Percentiles rank a stretch among this genome's conserved stretches.
Conservation (phyloP, 2,329 filamentous ascomycete species). For the Curvularia spicifera region DNA sequence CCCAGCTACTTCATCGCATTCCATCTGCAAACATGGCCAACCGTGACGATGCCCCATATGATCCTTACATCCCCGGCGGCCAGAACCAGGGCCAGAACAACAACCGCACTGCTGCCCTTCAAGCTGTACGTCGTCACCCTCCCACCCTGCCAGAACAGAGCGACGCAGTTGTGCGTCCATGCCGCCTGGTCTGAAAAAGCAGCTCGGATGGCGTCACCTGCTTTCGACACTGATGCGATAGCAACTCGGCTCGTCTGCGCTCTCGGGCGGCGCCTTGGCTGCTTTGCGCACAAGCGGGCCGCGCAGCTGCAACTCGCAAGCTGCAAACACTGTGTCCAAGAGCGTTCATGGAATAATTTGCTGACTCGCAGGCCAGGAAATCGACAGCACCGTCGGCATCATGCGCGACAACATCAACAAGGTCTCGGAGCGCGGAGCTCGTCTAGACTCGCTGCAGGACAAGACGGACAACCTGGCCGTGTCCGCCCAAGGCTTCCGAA, state of each 20-base stretch:
- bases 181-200: conserved; percentile 7
- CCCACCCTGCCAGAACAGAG: conserved; percentile 6
- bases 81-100: too few relatives aligned
- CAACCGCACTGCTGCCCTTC: conserved; percentile 71
- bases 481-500: conserved; percentile 93
- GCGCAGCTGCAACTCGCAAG: not conserved
- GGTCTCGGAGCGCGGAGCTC: conserved; percentile 89
- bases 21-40: conserved; percentile 51
- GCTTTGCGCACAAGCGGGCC: conserved; percentile 1
- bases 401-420: conserved; percentile 99
- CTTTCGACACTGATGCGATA: conserved; percentile 16
- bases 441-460: conserved; percentile 85
- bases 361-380: conserved; percentile 70
- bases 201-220: conserved; percentile 14
- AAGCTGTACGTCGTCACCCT: conserved; percentile 68
- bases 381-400: conserved; percentile 90
- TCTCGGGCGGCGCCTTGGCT: not conserved
- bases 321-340: not conserved
- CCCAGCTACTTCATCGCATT: conserved; percentile 8
- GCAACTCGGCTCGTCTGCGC: not conserved
- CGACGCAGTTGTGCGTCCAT: conserved; percentile 2
- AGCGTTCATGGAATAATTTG: conserved; percentile 10
- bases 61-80: conserved; percentile 66
- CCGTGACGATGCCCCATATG: conserved; percentile 70
- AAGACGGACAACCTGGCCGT: conserved; percentile 93